A percentile compares a stretch with the other conserved stretches of the same genome.
Evolutionary conservation across 2,329 filamentous ascomycete genomes (phyloP).

Genomic region (Sarocladiaceae sp.): DNA sequence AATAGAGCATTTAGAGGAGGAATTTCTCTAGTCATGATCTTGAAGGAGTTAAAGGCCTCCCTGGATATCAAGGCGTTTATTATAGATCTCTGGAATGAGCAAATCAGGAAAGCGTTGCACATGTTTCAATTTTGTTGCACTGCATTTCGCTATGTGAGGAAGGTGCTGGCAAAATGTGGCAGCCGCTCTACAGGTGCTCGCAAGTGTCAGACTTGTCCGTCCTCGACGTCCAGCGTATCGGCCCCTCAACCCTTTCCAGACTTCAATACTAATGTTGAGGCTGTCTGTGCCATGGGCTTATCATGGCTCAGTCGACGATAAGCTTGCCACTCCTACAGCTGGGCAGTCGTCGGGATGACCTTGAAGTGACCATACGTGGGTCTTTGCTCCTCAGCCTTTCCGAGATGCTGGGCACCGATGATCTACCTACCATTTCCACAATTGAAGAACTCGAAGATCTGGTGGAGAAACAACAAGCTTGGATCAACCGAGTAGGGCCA

Average conservation of each 20-base stretch:
- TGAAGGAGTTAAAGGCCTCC: too few species aligned
- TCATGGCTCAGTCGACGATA: not conserved
- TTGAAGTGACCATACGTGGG: conserved; percentile 20
- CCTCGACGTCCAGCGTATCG: too few species aligned
- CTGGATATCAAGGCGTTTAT: not conserved
- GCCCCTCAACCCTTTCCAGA: too few species aligned
- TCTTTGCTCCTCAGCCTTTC: conserved; percentile 23
- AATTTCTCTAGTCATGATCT: too few species aligned
- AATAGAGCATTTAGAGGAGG: not conserved
- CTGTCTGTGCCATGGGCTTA: too few species aligned
- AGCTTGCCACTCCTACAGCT: not conserved
- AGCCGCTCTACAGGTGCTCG: too few species aligned
- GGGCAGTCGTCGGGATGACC: conserved; percentile 7
- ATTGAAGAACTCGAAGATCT: conserved; percentile 20
- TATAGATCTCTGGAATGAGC: not conserved
- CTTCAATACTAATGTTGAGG: too few species aligned
- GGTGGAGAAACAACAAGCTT: conserved; percentile 21
- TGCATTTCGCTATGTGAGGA: too few species aligned
- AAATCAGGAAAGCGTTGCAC: not conserved
- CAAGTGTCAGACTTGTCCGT: not conserved
- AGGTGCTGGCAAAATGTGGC: too few species aligned
- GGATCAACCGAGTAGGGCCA: conserved; percentile 20
- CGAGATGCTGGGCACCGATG: conserved; percentile 11
- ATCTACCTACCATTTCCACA: conserved; percentile 11
- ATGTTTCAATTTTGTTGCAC: not conserved